Conservation (phyloP, 1,284 basidiomycete genomes). For the Acaromyces ingoldii region DNA sequence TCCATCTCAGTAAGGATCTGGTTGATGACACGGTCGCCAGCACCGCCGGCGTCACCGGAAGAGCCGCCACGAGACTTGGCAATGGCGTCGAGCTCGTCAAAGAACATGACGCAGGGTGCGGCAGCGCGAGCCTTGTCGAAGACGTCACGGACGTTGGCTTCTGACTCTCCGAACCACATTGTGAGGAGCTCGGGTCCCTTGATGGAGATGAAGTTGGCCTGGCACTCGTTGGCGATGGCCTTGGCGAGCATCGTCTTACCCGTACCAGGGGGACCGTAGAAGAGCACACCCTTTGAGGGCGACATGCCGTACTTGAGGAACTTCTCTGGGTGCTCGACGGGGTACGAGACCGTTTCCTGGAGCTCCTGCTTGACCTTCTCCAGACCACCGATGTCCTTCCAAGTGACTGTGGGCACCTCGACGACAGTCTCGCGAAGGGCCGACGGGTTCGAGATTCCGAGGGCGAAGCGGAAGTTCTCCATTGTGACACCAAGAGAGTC, state of each 20-base stretch:
- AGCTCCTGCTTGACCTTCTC: conserved; percentile 99
- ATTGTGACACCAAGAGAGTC: conserved; percentile 93
- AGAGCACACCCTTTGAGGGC: conserved; percentile 95
- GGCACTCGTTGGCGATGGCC: conserved; percentile 98
- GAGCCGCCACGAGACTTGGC: conserved; percentile 86
- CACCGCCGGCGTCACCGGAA: conserved; percentile 84
- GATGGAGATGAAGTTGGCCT: conserved; percentile 97
- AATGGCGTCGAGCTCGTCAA: conserved; percentile 97
- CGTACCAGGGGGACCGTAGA: conserved; percentile 94
- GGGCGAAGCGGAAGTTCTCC: conserved; percentile 97
- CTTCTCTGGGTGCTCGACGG: conserved; percentile 99
- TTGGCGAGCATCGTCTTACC: conserved; percentile 93
- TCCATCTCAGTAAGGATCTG: conserved; percentile 98
- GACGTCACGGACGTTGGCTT: conserved; percentile 97
- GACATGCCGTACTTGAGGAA: conserved; percentile 99
- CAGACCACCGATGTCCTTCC: conserved; percentile 98
- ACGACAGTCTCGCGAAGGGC: conserved; percentile 93
- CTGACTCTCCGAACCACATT: conserved; percentile 99
- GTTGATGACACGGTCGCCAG: conserved; percentile 93
- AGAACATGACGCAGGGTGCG: conserved; percentile 99
- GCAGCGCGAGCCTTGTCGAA: conserved; percentile 99
- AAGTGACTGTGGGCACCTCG: conserved; percentile 90
- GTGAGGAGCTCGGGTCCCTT: conserved; percentile 88
- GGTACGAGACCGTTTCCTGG: conserved; percentile 98
- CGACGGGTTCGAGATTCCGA: conserved; percentile 91